These are phyloP conservation scores for Setaria viridis DNA, from an alignment of 202 grass and related monocot species.

Conservation along the genomic window DNA sequence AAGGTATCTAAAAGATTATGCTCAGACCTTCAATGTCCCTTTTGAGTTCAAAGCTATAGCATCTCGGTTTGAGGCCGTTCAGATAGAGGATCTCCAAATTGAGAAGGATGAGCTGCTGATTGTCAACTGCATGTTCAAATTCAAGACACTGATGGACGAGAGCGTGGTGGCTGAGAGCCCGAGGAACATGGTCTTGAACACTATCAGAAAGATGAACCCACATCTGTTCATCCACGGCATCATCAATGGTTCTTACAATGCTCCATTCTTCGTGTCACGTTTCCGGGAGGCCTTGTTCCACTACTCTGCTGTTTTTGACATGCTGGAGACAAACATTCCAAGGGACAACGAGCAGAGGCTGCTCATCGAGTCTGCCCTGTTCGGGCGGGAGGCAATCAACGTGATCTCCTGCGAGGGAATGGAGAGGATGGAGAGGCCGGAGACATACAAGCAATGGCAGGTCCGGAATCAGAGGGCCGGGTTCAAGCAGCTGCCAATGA, in stretches of 20 bases:
- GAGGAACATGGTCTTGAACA: conserved; percentile 82
- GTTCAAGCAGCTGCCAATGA: conserved; percentile 75
- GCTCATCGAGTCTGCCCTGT: conserved; percentile 73
- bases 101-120: conserved; percentile 82
- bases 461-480: conserved; percentile 74
- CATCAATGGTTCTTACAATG: conserved; percentile 84
- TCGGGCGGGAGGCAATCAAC: conserved; percentile 71
- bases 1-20: conserved; percentile 81
- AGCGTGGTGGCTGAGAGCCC: conserved; percentile 81
- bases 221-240: conserved; percentile 73
- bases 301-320: conserved; percentile 83
- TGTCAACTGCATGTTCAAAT: conserved; percentile 75
- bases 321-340: conserved; percentile 79
- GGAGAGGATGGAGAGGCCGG: conserved; percentile 92
- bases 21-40: conserved; percentile 67
- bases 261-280: conserved; percentile 88
- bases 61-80: conserved; percentile 74
- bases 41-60: conserved; percentile 83
- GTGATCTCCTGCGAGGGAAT: conserved; percentile 92
- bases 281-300: conserved; percentile 92
- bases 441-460: conserved; percentile 95
- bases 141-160: conserved; percentile 89
- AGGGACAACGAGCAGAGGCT: conserved; percentile 73
- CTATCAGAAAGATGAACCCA: conserved; percentile 92
- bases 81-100: conserved; percentile 76